Evolutionary conservation across 2,329 filamentous ascomycete genomes (phyloP).

Genomic region (Trichoderma koningii): DNA sequence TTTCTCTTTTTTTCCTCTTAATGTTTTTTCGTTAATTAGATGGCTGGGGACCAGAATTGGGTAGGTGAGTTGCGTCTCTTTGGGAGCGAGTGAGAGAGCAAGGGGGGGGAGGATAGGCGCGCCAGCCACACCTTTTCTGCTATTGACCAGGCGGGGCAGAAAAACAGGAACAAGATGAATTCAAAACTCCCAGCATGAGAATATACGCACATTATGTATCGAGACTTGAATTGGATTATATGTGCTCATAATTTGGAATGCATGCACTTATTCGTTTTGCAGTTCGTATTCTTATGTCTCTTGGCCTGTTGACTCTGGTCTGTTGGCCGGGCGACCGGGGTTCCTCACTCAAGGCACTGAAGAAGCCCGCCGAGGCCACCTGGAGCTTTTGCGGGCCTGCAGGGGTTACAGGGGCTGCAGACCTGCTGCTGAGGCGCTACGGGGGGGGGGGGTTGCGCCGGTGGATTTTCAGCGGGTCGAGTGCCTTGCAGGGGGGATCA

Average conservation of each 20-base stretch:
- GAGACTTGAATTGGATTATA: too few relatives aligned
- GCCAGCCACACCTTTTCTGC: conserved; percentile 38
- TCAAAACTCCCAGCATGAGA: too few relatives aligned
- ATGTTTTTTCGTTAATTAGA: conserved; percentile 8
- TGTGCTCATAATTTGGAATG: too few relatives aligned
- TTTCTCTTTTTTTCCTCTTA: neutral
- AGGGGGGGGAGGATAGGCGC: too few relatives aligned
- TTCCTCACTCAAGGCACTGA: neutral
- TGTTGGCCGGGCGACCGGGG: conserved; percentile 26
- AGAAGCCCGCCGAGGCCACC: conserved; percentile 8
- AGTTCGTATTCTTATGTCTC: too few relatives aligned
- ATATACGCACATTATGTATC: too few relatives aligned
- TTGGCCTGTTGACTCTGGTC: conserved; percentile 34
- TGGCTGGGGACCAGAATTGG: conserved; percentile 18
- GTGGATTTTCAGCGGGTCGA: conserved; percentile 18
- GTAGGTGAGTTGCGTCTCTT: neutral
- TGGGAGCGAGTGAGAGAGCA: neutral
- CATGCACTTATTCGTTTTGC: too few relatives aligned
- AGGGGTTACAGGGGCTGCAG: conserved; percentile 4
- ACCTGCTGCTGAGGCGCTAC: conserved; percentile 5
- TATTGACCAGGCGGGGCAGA: too few relatives aligned
- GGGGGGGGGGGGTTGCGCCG: neutral
- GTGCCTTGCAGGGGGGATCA: conserved; percentile 24
- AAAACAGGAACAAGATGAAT: too few relatives aligned
- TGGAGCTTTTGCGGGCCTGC: neutral